A percentile compares a stretch with the other conserved stretches of the same genome.
Conservation (phyloP, 768 basidiomycete genomes). For the Basidioascus undulatus region DNA sequence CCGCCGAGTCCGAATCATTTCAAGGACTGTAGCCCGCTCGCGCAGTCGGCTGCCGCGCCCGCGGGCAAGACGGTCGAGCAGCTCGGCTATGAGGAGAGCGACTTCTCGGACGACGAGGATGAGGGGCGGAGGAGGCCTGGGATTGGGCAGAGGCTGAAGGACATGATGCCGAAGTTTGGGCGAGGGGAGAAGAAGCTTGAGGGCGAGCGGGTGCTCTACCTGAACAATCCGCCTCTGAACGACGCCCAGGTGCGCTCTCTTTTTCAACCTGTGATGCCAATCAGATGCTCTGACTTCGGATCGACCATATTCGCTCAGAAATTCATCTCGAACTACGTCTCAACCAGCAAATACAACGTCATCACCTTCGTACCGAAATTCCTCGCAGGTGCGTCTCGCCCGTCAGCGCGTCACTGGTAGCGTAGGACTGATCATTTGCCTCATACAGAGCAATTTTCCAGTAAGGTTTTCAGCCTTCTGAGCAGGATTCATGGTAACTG, state of each 20-base stretch:
- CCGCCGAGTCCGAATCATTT: background rate
- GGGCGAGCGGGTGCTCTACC: constrained; percentile 55
- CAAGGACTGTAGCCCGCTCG: background rate
- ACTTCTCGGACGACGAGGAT: background rate
- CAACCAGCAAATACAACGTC: constrained; percentile 84
- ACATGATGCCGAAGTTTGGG: no score
- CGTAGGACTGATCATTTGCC: background rate
- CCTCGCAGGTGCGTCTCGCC: constrained; percentile 40
- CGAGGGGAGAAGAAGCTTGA: constrained; percentile 34
- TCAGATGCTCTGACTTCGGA: no score
- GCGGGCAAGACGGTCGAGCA: background rate
- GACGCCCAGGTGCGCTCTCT: no score
- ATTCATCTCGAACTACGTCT: constrained; percentile 59
- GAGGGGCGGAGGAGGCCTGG: constrained; percentile 21
- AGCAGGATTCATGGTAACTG: no score
- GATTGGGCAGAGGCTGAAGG: no score
- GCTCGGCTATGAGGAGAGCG: background rate
- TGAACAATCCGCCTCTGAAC: constrained; percentile 46
- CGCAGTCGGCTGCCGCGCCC: background rate
- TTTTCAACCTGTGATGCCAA: no score
- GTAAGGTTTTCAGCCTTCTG: no score
- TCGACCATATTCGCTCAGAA: no score
- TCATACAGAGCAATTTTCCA: constrained; percentile 13
- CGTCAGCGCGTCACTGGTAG: background rate
- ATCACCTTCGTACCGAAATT: constrained; percentile 80